These are phyloP conservation scores for Drosera spatulata DNA, from an alignment of 179 eudicot species.

Conservation along the genomic window DNA sequence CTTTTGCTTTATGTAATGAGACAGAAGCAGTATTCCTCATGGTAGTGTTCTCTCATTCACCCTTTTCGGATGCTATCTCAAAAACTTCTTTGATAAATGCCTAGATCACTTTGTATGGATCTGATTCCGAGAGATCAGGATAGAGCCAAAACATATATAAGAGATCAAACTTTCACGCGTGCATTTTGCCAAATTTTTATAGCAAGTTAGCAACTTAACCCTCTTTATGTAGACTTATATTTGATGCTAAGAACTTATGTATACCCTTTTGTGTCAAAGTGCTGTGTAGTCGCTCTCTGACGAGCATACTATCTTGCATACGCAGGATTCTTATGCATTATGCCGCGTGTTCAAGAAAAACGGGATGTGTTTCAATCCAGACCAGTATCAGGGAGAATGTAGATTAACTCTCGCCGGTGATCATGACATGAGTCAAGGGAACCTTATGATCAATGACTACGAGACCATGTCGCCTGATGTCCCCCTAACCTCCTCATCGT, in stretches of 20 bases:
- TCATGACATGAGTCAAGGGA: not conserved
- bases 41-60: not conserved
- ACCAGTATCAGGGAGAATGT: conserved; percentile 22
- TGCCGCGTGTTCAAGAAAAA: conserved; percentile 70
- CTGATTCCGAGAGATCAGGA: too few species aligned
- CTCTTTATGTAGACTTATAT: too few species aligned
- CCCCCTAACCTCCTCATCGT: conserved; percentile 24
- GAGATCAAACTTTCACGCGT: too few species aligned
- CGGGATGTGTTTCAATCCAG: conserved; percentile 34
- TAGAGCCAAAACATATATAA: too few species aligned
- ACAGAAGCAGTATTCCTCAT: not conserved
- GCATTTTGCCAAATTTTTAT: too few species aligned
- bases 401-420: conserved; percentile 15
- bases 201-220: too few species aligned
- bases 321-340: conserved; percentile 54
- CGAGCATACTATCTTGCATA: not conserved
- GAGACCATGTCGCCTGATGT: conserved; percentile 33
- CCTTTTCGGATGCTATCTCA: not conserved
- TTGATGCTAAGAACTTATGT: not conserved
- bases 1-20: conserved; percentile 2
- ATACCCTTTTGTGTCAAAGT: not conserved
- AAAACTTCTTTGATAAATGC: not conserved
- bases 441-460: conserved; percentile 11
- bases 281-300: not conserved
- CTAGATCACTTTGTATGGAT: too few species aligned